phyloP scores from a whole-genome alignment of 1,284 basidiomycete genomes.

The Polyporus tsugae region DNA sequence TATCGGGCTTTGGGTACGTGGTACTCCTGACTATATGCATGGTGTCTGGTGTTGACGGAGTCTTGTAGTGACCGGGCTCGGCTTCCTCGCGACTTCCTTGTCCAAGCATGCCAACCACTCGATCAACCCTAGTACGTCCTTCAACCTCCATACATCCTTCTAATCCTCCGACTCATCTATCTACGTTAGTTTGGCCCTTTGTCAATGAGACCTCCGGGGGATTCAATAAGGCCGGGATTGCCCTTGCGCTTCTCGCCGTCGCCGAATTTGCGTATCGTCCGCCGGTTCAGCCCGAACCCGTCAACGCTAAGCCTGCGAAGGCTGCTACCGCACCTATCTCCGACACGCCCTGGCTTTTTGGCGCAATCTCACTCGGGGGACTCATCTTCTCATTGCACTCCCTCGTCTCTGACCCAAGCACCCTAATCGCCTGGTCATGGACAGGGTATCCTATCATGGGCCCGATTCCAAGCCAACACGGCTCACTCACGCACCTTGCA shows the following conservation, averaged over 20 bases:
- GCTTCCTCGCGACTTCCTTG: conserved; percentile 75
- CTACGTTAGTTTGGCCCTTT: conserved; percentile 78
- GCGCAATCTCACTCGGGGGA: conserved; percentile 74
- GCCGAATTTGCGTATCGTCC: conserved; percentile 32
- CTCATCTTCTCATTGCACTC: conserved; percentile 84
- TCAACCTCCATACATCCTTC: neutral
- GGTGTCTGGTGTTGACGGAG: conserved; percentile 1
- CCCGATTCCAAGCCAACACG: conserved; percentile 80
- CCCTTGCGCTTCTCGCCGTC: conserved; percentile 60
- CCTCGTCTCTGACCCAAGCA: conserved; percentile 82
- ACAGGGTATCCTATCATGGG: conserved; percentile 85
- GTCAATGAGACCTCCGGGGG: conserved; percentile 73
- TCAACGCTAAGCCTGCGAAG: neutral
- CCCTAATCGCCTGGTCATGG: conserved; percentile 92
- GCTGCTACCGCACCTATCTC: conserved; percentile 13
- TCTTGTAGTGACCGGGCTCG: conserved; percentile 65
- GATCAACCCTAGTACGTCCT: conserved; percentile 76
- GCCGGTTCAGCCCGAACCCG: neutral
- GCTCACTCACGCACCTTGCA: conserved; percentile 72
- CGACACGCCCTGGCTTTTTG: conserved; percentile 51
- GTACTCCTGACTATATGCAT: neutral
- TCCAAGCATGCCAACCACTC: conserved; percentile 83
- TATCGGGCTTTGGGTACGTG: conserved; percentile 69
- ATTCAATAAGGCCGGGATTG: conserved; percentile 75
- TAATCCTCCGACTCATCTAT: conserved; percentile 15